A percentile compares a stretch with the other conserved stretches of the same genome.
Conservation (phyloP, 768 basidiomycete genomes). For the Galerina sulciceps region DNA sequence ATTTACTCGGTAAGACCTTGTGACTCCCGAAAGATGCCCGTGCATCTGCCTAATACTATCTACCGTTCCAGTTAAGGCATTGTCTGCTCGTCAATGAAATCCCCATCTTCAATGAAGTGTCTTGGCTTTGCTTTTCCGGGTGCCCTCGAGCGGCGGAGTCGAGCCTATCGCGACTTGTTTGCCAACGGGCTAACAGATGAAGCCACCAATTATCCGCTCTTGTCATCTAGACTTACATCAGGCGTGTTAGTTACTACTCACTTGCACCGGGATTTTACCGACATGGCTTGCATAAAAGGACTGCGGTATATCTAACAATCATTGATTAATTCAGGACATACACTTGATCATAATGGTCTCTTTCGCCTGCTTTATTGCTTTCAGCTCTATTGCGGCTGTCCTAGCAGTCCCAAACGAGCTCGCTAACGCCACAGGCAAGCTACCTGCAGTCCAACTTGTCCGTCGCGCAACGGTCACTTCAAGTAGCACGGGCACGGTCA, state of each 20-base stretch:
- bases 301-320: background rate
- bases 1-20: too few relatives aligned
- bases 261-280: slow-evolving; percentile 6
- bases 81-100: too few relatives aligned
- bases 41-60: too few relatives aligned
- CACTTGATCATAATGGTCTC: slow-evolving; percentile 11
- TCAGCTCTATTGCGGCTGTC: slow-evolving; percentile 10
- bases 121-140: too few relatives aligned
- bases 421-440: background rate
- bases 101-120: too few relatives aligned
- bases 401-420: slow-evolving; percentile 2
- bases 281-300: slow-evolving; percentile 1
- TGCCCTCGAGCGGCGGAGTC: too few relatives aligned
- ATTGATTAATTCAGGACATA: background rate
- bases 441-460: background rate
- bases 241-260: background rate
- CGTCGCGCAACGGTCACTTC: slow-evolving; percentile 14
- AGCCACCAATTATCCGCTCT: slow-evolving; percentile 1
- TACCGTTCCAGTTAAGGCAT: too few relatives aligned
- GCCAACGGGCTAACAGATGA: background rate
- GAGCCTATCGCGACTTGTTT: slow-evolving; percentile 5
- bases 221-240: background rate
- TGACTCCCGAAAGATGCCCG: too few relatives aligned
- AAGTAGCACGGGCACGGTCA: slow-evolving; percentile 14
- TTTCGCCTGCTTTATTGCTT: slow-evolving; percentile 8